phyloP scores from a whole-genome alignment of 768 basidiomycete genomes.

The Kwoniella sp. region DNA sequence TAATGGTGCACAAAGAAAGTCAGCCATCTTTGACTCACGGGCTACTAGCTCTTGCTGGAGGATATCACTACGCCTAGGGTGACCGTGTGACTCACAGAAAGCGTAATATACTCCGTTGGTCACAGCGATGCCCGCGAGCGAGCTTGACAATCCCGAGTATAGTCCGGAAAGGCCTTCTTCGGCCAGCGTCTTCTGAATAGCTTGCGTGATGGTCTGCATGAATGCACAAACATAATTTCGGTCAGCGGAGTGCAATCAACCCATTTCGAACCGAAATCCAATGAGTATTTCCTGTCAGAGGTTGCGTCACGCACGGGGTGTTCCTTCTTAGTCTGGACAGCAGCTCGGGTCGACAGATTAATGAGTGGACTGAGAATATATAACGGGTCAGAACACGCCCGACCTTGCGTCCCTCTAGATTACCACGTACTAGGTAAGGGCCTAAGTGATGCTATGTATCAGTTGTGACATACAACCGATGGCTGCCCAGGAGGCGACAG shows the following conservation, averaged over 20 bases:
- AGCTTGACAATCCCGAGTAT: conserved; percentile 83
- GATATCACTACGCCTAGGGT: too few species aligned
- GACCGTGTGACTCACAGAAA: conserved; percentile 44
- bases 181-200: conserved; percentile 72
- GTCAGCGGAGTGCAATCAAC: too few species aligned
- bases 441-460: conserved; percentile 37
- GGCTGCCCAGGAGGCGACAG: too few species aligned
- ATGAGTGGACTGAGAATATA: conserved; percentile 95
- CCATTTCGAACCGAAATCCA: too few species aligned
- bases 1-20: background rate
- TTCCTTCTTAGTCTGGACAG: conserved; percentile 80
- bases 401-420: background rate
- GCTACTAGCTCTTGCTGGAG: too few species aligned
- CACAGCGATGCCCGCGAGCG: conserved; percentile 83
- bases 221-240: background rate
- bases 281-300: too few species aligned
- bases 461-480: too few species aligned
- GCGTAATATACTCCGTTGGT: conserved; percentile 89
- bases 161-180: conserved; percentile 81
- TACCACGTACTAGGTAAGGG: conserved; percentile 52
- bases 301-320: conserved; percentile 63
- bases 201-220: conserved; percentile 66
- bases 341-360: conserved; percentile 87
- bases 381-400: too few species aligned
- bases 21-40: background rate